phyloP scores from a whole-genome alignment of 345 rosid species.

The Lenwebbia sp. region DNA sequence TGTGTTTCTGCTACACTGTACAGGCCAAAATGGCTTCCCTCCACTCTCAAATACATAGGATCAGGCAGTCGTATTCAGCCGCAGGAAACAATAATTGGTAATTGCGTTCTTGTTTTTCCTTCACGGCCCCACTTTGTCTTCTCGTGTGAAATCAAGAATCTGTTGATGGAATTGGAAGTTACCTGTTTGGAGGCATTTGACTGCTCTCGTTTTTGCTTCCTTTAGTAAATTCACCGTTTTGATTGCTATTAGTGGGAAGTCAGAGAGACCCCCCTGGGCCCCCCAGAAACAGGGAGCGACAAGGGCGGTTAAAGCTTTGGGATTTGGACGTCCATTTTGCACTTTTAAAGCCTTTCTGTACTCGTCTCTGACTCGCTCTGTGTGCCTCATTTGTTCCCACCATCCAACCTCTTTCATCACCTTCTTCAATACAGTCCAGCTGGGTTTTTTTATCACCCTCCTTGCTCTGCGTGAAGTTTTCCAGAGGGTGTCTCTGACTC shows the following conservation, averaged over 20 bases:
- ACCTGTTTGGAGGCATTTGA: not conserved
- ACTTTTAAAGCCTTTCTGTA: not conserved
- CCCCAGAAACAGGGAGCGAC: not conserved
- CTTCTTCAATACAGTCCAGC: not conserved
- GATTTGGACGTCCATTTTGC: not conserved
- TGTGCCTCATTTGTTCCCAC: not conserved
- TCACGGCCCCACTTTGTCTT: not conserved
- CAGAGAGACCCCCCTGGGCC: not conserved
- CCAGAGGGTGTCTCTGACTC: not conserved
- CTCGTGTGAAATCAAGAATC: not conserved
- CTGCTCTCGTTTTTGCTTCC: not conserved
- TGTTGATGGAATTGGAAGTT: not conserved
- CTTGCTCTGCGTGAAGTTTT: not conserved
- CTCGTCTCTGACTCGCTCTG: not conserved
- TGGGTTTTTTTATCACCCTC: not conserved
- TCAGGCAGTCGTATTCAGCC: not conserved
- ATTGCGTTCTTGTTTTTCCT: not conserved
- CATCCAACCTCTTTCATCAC: not conserved
- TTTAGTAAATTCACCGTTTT: not conserved
- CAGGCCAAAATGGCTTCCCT: not conserved
- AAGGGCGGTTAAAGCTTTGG: not conserved
- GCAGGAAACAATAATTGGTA: not conserved
- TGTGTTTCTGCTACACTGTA: not conserved
- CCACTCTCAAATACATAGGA: not conserved
- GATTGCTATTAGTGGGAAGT: not conserved